Percentiles rank a stretch among this genome's conserved stretches.
Evolutionary conservation across 75 land plant genomes (phyloP).

Genomic region (Ceratopteris richardii): DNA sequence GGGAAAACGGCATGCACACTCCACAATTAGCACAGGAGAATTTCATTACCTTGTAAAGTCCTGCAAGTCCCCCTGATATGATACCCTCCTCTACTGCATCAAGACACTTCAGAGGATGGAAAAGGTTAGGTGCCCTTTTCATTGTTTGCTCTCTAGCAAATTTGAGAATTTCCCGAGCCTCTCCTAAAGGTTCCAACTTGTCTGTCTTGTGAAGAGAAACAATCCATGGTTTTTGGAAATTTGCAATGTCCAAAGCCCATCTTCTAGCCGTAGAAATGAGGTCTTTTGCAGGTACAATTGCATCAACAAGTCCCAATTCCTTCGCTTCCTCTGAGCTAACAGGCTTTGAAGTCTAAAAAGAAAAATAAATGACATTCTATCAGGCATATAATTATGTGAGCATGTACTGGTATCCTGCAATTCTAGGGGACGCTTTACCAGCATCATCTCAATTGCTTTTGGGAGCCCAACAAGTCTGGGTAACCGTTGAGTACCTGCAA

Average conservation of each 20-base stretch:
- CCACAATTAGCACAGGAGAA: no score
- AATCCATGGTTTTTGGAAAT: slow-evolving; percentile 7
- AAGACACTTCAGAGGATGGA: slow-evolving; percentile 9
- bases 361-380: neutral
- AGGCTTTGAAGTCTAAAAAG: slow-evolving; percentile 14
- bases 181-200: slow-evolving; percentile 8
- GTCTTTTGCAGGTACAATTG: slow-evolving; percentile 9
- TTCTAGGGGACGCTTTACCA: slow-evolving; percentile 36
- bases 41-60: slow-evolving; percentile 8
- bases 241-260: slow-evolving; percentile 17
- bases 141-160: slow-evolving; percentile 10
- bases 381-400: slow-evolving; percentile 29
- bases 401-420: slow-evolving; percentile 38
- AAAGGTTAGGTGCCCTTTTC: slow-evolving; percentile 6
- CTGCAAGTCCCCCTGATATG: slow-evolving; percentile 10
- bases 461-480: slow-evolving; percentile 83
- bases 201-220: slow-evolving; percentile 10
- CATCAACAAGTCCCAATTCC: slow-evolving; percentile 19
- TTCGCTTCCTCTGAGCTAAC: slow-evolving; percentile 10
- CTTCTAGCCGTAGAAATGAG: slow-evolving; percentile 9
- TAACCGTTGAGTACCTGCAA: slow-evolving; percentile 84
- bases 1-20: no score
- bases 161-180: slow-evolving; percentile 14
- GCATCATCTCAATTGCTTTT: slow-evolving; percentile 89
- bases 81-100: slow-evolving; percentile 13